Evolutionary conservation across 2,329 filamentous ascomycete genomes (phyloP).

Genomic region (Botrytis elliptica): DNA sequence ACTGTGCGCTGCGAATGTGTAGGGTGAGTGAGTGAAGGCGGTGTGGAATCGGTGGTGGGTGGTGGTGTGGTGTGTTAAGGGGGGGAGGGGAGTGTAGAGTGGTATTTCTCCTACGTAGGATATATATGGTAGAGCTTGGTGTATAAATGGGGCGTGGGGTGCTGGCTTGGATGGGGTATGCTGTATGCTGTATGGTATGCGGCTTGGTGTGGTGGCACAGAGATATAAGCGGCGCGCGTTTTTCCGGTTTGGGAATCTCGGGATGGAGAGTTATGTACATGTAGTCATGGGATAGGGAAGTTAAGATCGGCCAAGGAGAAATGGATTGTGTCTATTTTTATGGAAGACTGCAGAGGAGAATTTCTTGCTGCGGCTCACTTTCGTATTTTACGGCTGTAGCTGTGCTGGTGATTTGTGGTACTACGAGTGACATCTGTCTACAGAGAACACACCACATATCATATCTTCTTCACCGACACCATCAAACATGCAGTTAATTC

Average conservation of each 20-base stretch:
- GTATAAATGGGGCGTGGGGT: neutral
- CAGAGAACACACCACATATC: neutral
- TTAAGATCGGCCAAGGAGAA: neutral
- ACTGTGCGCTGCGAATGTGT: neutral
- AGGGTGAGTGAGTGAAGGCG: neutral
- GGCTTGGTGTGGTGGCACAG: neutral
- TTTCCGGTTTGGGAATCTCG: neutral
- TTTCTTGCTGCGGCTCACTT: neutral
- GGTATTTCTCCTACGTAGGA: neutral
- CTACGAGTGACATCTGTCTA: neutral
- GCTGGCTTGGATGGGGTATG: neutral
- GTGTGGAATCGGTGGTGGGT: neutral
- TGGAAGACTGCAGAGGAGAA: neutral
- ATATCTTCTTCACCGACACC: neutral
- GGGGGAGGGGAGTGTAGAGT: neutral
- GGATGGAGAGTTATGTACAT: neutral
- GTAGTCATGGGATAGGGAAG: neutral
- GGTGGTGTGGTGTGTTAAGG: neutral
- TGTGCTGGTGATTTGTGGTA: neutral
- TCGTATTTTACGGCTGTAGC: slow-evolving; percentile 3
- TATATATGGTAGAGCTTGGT: neutral
- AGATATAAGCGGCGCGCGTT: neutral
- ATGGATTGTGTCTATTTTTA: neutral
- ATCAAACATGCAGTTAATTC: neutral
- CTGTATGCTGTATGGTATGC: neutral